Evolutionary conservation across 345 rosid genomes (phyloP).

Genomic region (Salix caprea): DNA sequence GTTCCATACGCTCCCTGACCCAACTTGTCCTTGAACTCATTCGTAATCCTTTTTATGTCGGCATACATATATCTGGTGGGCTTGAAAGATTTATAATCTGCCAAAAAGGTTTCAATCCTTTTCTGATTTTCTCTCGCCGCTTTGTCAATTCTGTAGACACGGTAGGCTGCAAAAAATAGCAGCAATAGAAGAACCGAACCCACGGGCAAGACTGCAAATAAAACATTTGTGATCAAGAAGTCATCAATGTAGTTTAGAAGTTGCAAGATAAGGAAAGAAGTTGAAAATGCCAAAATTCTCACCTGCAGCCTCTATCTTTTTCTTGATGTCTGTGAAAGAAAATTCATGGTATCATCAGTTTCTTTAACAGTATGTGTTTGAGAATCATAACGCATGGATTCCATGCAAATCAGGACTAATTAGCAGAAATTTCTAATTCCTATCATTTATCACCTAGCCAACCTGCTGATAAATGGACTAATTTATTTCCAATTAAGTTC

Average conservation of each 20-base stretch:
- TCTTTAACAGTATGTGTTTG: too few relatives aligned
- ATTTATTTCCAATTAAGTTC: too few relatives aligned
- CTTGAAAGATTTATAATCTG: constrained; percentile 21
- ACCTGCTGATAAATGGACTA: too few relatives aligned
- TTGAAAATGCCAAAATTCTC: not conserved
- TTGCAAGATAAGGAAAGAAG: not conserved
- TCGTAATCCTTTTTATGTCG: constrained; percentile 23
- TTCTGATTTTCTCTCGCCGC: constrained; percentile 9
- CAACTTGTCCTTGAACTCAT: constrained; percentile 14
- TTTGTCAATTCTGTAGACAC: not conserved
- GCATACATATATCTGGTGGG: constrained; percentile 16
- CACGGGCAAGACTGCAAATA: not conserved
- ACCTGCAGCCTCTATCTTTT: not conserved
- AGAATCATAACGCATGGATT: too few relatives aligned
- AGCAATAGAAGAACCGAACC: not conserved
- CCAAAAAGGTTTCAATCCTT: constrained; percentile 16
- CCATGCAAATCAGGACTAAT: too few relatives aligned
- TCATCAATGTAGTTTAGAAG: not conserved
- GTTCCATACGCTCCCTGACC: constrained; percentile 26
- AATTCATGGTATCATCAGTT: too few relatives aligned
- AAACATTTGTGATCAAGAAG: not conserved
- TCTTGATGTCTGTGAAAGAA: not conserved
- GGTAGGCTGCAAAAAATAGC: not conserved
- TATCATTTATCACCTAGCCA: too few relatives aligned
- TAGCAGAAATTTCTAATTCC: too few relatives aligned